Evolutionary conservation across 1,139 yeast species (phyloP).

Genomic region (Pichia sp.): DNA sequence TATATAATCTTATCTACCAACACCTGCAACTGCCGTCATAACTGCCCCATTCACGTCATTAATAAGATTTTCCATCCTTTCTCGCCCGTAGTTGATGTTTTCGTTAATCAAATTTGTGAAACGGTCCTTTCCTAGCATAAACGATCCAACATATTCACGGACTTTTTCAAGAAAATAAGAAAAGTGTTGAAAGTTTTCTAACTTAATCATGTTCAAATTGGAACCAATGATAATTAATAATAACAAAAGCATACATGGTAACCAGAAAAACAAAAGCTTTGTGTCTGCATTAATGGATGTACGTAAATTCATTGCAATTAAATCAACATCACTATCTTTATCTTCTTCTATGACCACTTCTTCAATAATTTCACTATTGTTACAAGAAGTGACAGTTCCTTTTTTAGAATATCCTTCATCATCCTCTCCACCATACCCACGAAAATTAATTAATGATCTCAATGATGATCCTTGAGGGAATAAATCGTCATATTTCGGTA

Average conservation of each 20-base stretch:
- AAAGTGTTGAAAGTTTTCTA: slow-evolving; percentile 20
- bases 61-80: slow-evolving; percentile 55
- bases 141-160: slow-evolving; percentile 45
- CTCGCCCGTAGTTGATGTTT: slow-evolving; percentile 61
- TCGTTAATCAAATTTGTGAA: slow-evolving; percentile 47
- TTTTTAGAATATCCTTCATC: not conserved
- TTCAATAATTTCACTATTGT: too few species aligned
- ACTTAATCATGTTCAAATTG: slow-evolving; percentile 41
- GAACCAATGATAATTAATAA: slow-evolving; percentile 41
- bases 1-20: slow-evolving; percentile 4
- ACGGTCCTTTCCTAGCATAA: slow-evolving; percentile 66
- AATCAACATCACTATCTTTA: slow-evolving; percentile 27
- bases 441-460: slow-evolving; percentile 33
- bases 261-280: slow-evolving; percentile 85
- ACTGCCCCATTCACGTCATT: slow-evolving; percentile 35
- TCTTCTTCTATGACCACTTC: slow-evolving; percentile 4
- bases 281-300: slow-evolving; percentile 52
- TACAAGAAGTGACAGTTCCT: too few species aligned
- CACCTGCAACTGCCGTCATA: slow-evolving; percentile 28
- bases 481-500: slow-evolving; percentile 77
- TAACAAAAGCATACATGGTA: slow-evolving; percentile 57
- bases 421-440: slow-evolving; percentile 16
- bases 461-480: slow-evolving; percentile 57
- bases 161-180: slow-evolving; percentile 33
- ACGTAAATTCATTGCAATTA: slow-evolving; percentile 48